Conservation (phyloP, 83 land plant genomes). For the Diphasiastrum complanatum region DNA sequence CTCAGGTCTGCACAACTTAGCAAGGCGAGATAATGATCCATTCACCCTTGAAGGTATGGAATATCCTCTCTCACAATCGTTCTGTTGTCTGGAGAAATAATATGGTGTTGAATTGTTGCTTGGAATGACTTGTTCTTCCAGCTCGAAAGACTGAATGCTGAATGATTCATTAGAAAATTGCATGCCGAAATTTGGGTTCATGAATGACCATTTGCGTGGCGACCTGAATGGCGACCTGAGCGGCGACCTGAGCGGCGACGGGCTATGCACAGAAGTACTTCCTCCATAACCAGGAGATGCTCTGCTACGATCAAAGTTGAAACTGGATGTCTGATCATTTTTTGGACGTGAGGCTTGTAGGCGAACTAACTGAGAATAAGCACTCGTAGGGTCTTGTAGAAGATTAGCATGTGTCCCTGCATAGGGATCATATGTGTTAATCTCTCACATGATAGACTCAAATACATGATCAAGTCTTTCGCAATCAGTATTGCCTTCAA, state of each 20-base stretch:
- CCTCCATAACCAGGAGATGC: too few relatives aligned
- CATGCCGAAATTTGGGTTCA: background rate
- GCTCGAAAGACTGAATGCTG: too few relatives aligned
- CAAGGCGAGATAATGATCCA: constrained; percentile 40
- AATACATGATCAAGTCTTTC: too few relatives aligned
- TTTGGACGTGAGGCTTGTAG: constrained; percentile 28
- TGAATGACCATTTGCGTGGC: background rate
- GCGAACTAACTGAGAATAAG: constrained; percentile 40
- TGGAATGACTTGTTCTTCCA: too few relatives aligned
- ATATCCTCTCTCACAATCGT: too few relatives aligned
- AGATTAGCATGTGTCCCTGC: constrained; percentile 38
- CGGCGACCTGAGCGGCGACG: background rate
- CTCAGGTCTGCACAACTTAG: constrained; percentile 43
- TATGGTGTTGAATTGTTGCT: too few relatives aligned
- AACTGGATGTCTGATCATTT: too few relatives aligned
- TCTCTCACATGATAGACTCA: too few relatives aligned
- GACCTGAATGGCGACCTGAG: too few relatives aligned
- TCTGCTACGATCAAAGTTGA: background rate
- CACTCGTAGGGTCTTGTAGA: constrained; percentile 28
- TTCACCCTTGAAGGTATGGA: background rate
- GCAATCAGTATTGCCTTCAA: too few relatives aligned
- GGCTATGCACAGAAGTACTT: background rate
- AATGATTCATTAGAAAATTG: background rate
- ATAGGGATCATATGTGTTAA: too few relatives aligned
- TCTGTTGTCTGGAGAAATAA: too few relatives aligned